phyloP scores from a whole-genome alignment of 352 stramenopile genomes.

The Phytophthora citrophthora region DNA sequence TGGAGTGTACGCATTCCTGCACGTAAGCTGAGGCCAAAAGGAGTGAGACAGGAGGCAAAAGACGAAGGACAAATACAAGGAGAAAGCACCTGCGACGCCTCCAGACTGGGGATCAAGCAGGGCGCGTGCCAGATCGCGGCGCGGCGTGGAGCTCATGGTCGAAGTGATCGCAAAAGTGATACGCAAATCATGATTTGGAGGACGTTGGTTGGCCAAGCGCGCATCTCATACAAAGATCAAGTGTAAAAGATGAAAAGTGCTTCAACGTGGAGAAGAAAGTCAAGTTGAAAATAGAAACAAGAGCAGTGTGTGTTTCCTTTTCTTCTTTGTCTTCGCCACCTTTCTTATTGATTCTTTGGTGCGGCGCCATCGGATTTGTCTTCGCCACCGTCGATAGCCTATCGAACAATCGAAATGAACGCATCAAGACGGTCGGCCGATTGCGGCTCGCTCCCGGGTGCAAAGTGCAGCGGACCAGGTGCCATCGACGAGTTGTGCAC shows the following conservation, averaged over 20 bases:
- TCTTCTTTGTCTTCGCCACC: too few relatives aligned
- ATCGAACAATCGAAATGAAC: slow-evolving; percentile 2
- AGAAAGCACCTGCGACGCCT: slow-evolving; percentile 35
- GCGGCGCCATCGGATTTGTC: slow-evolving; percentile 13
- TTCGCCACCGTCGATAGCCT: neutral
- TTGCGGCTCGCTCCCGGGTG: slow-evolving; percentile 3
- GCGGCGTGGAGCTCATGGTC: slow-evolving; percentile 9
- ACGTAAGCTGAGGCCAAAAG: slow-evolving; percentile 50
- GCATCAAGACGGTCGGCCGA: slow-evolving; percentile 3
- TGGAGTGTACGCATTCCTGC: slow-evolving; percentile 82
- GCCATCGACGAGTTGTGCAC: slow-evolving; percentile 25
- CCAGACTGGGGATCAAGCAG: slow-evolving; percentile 34
- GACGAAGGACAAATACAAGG: neutral
- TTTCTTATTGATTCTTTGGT: neutral
- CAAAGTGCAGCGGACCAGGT: slow-evolving; percentile 4
- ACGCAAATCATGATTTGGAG: slow-evolving; percentile 22
- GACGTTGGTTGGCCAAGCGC: slow-evolving; percentile 18
- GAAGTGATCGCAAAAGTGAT: slow-evolving; percentile 17
- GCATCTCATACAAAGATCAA: slow-evolving; percentile 21
- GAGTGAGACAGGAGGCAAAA: slow-evolving; percentile 4
- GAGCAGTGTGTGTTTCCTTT: too few relatives aligned
- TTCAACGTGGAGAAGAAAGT: slow-evolving; percentile 21
- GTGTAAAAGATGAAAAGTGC: slow-evolving; percentile 9
- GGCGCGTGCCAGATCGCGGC: slow-evolving; percentile 38
- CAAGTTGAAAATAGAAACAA: too few relatives aligned